Evolutionary conservation across 805 yeast genomes (phyloP).

Genomic region (Nakazawaea ambrosiae): DNA sequence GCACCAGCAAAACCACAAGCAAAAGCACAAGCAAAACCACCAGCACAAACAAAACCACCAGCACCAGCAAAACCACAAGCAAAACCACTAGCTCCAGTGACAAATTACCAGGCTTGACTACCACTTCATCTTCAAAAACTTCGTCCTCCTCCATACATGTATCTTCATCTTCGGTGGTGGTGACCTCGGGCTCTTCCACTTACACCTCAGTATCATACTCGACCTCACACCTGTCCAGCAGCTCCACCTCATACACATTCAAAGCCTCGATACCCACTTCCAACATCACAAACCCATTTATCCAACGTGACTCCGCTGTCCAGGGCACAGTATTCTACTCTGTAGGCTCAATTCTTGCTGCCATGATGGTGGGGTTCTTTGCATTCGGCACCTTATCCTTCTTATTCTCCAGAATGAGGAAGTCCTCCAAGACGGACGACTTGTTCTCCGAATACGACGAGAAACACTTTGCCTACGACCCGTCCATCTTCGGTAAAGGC

Average conservation of each 20-base stretch:
- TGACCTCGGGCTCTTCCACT: not conserved
- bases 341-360: constrained; percentile 28
- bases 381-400: constrained; percentile 2
- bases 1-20: not conserved
- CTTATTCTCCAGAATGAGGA: constrained; percentile 6
- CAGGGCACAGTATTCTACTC: constrained; percentile 36
- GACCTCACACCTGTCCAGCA: constrained; percentile 1
- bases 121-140: constrained; percentile 5
- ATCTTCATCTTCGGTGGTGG: not conserved
- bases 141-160: constrained; percentile 2
- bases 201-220: not conserved
- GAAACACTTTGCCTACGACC: constrained; percentile 6
- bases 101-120: not conserved
- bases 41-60: not conserved
- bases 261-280: constrained; percentile 16
- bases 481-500: constrained; percentile 6
- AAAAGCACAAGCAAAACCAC: not conserved
- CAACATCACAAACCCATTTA: constrained; percentile 24
- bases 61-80: not conserved
- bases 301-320: constrained; percentile 20
- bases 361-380: constrained; percentile 13
- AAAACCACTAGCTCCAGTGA: too few species aligned
- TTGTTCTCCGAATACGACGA: constrained; percentile 4
- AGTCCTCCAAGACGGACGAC: constrained; percentile 2
- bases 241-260: constrained; percentile 14